These are phyloP conservation scores for Lasiodiplodia citricola DNA, from an alignment of 2,329 filamentous ascomycete genomes.

Conservation along the genomic window DNA sequence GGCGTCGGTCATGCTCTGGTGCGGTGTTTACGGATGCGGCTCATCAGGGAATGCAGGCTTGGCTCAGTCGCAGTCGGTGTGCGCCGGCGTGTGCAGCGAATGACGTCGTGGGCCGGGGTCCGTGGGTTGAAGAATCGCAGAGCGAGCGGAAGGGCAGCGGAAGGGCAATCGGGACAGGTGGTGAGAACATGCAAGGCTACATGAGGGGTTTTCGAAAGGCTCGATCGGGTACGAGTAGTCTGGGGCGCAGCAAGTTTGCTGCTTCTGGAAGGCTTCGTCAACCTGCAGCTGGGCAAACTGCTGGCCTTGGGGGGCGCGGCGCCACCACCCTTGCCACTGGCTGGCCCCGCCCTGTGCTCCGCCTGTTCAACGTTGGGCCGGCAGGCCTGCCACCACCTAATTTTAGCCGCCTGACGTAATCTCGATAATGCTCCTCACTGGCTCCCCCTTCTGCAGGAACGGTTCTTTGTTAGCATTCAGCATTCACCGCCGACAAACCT, in stretches of 20 bases:
- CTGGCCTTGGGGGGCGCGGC: background rate
- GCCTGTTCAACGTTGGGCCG: background rate
- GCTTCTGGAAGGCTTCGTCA: conserved; percentile 21
- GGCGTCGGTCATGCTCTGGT: conserved; percentile 36
- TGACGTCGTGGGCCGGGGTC: conserved; percentile 13
- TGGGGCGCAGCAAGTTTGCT: conserved; percentile 19
- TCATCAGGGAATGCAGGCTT: conserved; percentile 9
- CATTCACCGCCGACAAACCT: conserved; percentile 8
- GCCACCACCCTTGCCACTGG: background rate
- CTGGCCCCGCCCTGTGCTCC: background rate
- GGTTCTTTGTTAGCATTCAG: conserved; percentile 11
- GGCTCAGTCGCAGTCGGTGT: conserved; percentile 1
- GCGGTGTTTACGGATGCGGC: conserved; percentile 17
- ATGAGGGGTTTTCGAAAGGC: background rate
- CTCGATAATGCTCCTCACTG: conserved; percentile 3
- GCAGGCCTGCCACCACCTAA: background rate
- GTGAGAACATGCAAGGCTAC: background rate
- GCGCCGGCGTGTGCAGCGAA: background rate
- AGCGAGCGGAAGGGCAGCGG: background rate
- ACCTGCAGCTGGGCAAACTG: conserved; percentile 10
- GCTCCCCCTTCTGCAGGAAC: conserved; percentile 3
- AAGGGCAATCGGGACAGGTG: background rate
- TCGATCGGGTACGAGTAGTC: conserved; percentile 2
- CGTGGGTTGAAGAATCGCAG: conserved; percentile 8
- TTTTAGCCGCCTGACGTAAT: conserved; percentile 16